Evolutionary conservation across 1,284 basidiomycete genomes (phyloP), one percentile per base, ranked within the genome.

Genomic region (Jaminaea rosea): DNA sequence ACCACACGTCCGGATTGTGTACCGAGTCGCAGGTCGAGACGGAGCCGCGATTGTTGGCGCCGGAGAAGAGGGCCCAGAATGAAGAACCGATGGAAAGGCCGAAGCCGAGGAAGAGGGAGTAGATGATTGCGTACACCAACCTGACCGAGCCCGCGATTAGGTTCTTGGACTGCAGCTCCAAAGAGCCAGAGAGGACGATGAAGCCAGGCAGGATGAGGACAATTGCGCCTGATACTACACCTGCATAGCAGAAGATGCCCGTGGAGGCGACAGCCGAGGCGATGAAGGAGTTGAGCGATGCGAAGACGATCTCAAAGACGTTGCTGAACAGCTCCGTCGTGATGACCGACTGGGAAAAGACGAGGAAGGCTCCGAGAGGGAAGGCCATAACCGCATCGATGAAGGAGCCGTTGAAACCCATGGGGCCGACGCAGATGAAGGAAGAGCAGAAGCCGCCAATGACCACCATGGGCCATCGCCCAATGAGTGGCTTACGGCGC

Each of bases 241-340:
- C 85, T 2, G 88, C 84, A 69, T 88, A 93, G 76, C 90, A 93
- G 58, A 92, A 85, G 49, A 80, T 77, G 11, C 55, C 55, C 2
- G 50, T 59, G 17, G 52, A 53, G 46, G 67, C 63, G 26, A 72
- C 56, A 1, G 60, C 70, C 6, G 69, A 58, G 15, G 88, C 80
- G 44, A 90, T 65, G 75, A 93, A 93, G 15, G 80, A 79, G 68
- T 86, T 88, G 71, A 91, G 75, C 3, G 82, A 85, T 1, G 87
- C 84, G 51, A 89, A 81, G 4, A 85, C 87, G 60, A 91, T 88
- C 81, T 92, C 90, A 63, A 90, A 89, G 26, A 88, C 81, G 58
- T 89, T 88, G 13, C 82, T 84, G 71, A 89, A 90, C 32, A 94
- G 76, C 74, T 91, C 87, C 8, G 72, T 70, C 29, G 72, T 73